These are phyloP conservation scores for Globisporangium uncinulatum DNA, from an alignment of 352 stramenopile genomes.

Conservation along the genomic window DNA sequence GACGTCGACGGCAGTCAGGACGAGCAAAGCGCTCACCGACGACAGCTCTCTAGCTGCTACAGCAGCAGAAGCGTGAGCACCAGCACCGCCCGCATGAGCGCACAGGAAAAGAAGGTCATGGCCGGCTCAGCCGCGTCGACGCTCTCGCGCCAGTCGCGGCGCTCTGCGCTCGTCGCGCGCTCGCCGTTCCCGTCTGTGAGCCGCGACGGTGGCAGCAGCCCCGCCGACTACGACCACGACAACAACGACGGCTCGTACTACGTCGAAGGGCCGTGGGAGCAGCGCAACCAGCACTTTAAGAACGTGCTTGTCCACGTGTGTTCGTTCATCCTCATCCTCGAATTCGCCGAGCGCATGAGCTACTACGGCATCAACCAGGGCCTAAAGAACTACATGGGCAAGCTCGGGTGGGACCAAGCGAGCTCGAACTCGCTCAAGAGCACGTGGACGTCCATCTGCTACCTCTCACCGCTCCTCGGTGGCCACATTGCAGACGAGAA, in stretches of 20 bases:
- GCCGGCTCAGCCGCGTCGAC: background rate
- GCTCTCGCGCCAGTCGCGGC: conserved; percentile 1
- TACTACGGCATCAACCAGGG: conserved; percentile 88
- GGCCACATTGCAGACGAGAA: conserved; percentile 84
- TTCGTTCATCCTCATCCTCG: conserved; percentile 84
- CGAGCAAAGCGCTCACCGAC: no score
- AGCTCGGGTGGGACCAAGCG: conserved; percentile 65
- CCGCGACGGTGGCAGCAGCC: conserved; percentile 24
- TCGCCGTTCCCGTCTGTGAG: background rate
- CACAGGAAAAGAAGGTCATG: conserved; percentile 1
- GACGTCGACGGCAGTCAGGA: no score
- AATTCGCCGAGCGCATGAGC: conserved; percentile 78
- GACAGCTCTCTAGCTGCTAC: no score
- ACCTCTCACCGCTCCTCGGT: conserved; percentile 73
- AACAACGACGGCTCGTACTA: conserved; percentile 51
- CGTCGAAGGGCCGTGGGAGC: conserved; percentile 72
- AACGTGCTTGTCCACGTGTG: conserved; percentile 82
- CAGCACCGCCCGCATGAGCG: background rate
- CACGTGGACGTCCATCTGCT: conserved; percentile 86
- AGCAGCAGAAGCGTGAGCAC: no score
- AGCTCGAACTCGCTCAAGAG: conserved; percentile 86
- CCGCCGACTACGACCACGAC: conserved; percentile 19
- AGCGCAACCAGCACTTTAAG: conserved; percentile 71
- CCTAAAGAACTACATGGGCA: conserved; percentile 85
- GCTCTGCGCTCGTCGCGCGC: background rate